Evolutionary conservation across 2,329 filamentous ascomycete species (phyloP).

Genomic region (Neurospora sp.): DNA sequence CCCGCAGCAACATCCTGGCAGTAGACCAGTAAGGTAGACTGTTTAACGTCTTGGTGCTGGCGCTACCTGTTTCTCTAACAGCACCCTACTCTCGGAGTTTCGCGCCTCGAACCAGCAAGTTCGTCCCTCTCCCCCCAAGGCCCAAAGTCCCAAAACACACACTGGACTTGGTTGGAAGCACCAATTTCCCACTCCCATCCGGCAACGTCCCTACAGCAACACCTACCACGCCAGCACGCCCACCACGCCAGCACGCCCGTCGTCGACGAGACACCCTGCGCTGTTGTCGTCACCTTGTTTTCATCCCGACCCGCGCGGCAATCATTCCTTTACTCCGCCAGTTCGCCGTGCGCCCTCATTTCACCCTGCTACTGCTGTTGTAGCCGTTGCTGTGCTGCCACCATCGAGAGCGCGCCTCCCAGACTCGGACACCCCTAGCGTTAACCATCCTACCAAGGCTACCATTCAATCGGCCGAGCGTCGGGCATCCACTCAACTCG

Average conservation of each 20-base stretch:
- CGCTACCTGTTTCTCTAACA: background rate
- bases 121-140: background rate
- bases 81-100: background rate
- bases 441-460: background rate
- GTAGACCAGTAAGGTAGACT: background rate
- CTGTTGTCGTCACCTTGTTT: background rate
- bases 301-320: background rate
- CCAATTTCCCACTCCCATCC: background rate
- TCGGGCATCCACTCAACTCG: background rate
- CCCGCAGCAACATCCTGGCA: constrained; percentile 10
- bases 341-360: background rate
- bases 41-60: background rate
- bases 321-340: background rate
- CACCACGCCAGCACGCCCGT: background rate
- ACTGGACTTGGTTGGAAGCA: background rate
- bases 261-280: background rate
- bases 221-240: background rate
- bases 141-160: background rate
- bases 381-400: background rate
- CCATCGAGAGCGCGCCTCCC: background rate
- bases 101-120: background rate
- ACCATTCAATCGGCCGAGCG: background rate
- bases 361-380: background rate
- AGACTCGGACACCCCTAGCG: background rate
- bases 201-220: background rate